Conservation (phyloP, 2,329 filamentous ascomycete genomes). For the Fusarium virguliforme region DNA sequence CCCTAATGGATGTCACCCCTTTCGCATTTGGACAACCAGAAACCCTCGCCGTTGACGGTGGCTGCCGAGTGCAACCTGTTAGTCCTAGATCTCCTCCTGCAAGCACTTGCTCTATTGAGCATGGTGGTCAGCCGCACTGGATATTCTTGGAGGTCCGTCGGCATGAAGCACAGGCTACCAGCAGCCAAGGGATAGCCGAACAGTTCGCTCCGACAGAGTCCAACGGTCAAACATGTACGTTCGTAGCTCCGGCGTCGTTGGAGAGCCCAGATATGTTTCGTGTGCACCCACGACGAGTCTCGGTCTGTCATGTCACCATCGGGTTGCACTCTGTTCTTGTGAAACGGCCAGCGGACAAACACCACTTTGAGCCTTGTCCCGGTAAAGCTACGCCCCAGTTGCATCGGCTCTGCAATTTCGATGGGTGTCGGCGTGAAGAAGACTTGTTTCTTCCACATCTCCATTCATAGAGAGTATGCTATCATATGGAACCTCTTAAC, state of each 20-base stretch:
- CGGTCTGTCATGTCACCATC: background rate
- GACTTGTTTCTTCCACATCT: slow-evolving; percentile 1
- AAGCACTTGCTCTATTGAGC: slow-evolving; percentile 3
- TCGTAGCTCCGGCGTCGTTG: background rate
- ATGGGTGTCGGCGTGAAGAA: slow-evolving; percentile 4
- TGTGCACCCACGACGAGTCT: slow-evolving; percentile 8
- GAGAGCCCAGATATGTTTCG: slow-evolving; percentile 2
- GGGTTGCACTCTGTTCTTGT: slow-evolving; percentile 5
- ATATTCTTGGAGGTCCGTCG: slow-evolving; percentile 5
- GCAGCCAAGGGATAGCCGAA: slow-evolving; percentile 1
- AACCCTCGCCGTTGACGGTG: slow-evolving; percentile 9
- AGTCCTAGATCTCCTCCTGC: background rate
- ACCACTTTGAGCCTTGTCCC: background rate
- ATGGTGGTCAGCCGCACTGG: background rate
- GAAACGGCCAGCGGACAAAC: slow-evolving; percentile 9
- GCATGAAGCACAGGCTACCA: slow-evolving; percentile 9
- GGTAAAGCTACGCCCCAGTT: background rate
- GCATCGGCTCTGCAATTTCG: slow-evolving; percentile 1
- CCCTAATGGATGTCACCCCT: slow-evolving; percentile 29
- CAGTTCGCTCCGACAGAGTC: background rate
- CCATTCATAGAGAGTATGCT: background rate
- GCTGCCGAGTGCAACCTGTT: slow-evolving; percentile 8
- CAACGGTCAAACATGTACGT: slow-evolving; percentile 6
- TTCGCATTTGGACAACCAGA: slow-evolving; percentile 25
- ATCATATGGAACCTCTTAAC: background rate